These are phyloP conservation scores for Biancaea sappan DNA, from an alignment of 306 rosid species.

Conservation along the genomic window DNA sequence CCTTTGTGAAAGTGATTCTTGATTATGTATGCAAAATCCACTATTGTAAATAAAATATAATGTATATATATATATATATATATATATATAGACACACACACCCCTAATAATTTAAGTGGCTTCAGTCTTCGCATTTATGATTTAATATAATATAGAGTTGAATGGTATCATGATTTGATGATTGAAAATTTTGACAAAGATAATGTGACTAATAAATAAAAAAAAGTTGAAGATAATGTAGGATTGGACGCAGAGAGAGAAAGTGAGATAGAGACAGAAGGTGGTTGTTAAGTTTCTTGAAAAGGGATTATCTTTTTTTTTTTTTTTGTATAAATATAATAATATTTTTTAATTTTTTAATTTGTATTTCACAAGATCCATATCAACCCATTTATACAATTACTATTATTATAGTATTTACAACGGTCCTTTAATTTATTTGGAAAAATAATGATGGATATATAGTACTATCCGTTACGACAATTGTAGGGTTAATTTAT, in stretches of 20 bases:
- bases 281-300: conserved; percentile 12
- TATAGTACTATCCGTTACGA: background rate
- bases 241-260: conserved; percentile 53
- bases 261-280: conserved; percentile 29
- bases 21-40: conserved; percentile 32
- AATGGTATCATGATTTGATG: conserved; percentile 53
- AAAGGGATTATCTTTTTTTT: too few relatives aligned
- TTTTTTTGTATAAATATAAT: too few relatives aligned
- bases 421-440: background rate
- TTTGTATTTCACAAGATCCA: too few relatives aligned
- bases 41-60: too few relatives aligned
- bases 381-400: too few relatives aligned
- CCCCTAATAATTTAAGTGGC: conserved; percentile 6
- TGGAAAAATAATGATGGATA: background rate
- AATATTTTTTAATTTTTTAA: too few relatives aligned
- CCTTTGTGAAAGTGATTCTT: background rate
- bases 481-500: too few relatives aligned
- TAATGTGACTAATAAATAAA: conserved; percentile 45
- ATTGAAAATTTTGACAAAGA: conserved; percentile 45
- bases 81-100: background rate
- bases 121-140: conserved; percentile 28
- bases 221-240: conserved; percentile 60
- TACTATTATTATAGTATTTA: background rate
- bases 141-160: conserved; percentile 32
- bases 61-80: background rate